A percentile compares a stretch with the other conserved stretches of the same genome.
Conservation (phyloP, 208 protist genomes). For the Acanthamoeba castellanii region DNA sequence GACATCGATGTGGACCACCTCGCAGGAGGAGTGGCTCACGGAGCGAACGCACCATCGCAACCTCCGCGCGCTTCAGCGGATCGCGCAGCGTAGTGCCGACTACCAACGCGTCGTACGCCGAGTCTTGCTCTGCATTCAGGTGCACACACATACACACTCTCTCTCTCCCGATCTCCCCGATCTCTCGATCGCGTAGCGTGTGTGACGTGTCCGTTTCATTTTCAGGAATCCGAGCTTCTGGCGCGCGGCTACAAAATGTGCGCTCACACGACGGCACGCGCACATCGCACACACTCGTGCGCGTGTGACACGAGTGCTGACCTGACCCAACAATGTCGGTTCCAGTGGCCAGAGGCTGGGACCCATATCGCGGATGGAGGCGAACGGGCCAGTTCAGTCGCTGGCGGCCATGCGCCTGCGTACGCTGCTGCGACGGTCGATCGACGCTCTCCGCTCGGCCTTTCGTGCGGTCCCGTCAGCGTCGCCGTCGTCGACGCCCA, state of each 20-base stretch:
- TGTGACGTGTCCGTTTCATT: not conserved
- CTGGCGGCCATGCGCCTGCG: constrained; percentile 2
- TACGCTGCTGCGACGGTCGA: not conserved
- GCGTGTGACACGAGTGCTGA: too few relatives aligned
- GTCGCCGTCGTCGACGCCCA: too few relatives aligned
- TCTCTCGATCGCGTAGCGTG: not conserved
- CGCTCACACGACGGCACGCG: not conserved
- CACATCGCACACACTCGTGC: not conserved
- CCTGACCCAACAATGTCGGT: not conserved
- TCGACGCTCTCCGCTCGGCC: not conserved
- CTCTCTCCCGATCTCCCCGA: too few relatives aligned
- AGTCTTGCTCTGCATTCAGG: constrained; percentile 50
- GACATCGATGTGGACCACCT: not conserved
- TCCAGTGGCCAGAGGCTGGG: constrained; percentile 1
- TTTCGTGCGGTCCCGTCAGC: not conserved
- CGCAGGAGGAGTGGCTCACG: not conserved
- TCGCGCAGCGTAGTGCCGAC: not conserved
- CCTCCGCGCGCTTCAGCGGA: not conserved
- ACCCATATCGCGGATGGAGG: not conserved
- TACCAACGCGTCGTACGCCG: not conserved
- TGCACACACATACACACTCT: too few relatives aligned
- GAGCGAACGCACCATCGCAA: not conserved
- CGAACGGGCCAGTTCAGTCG: not conserved
- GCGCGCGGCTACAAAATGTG: constrained; percentile 38
- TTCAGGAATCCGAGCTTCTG: not conserved